Evolutionary conservation across 768 basidiomycete genomes (phyloP), one percentile per base, ranked within the genome.

Genomic region (Boletus huronensis): DNA sequence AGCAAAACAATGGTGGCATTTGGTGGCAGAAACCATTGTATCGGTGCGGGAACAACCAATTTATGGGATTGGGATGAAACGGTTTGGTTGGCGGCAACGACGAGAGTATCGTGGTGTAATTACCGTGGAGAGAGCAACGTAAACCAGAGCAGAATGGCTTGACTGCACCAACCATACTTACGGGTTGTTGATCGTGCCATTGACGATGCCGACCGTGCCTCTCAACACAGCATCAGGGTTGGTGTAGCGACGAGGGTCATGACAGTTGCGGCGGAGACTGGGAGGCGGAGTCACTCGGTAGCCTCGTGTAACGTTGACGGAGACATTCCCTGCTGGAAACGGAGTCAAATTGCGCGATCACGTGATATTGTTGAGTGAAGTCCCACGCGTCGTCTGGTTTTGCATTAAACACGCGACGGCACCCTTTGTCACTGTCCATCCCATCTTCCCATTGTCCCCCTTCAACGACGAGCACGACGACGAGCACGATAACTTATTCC

Each of bases 231-330:
- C 14, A 1, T 17, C 32, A 43, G 42, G 57, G 53, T 43, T 14
- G 41, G 47, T 29, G 53, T 60, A 34, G 29, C 48, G 31, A 48
- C 50, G 48, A 35, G 42, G 16, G 32, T 48, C 2, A 2, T 46
- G 35, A 42, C 43, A 36, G 57, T 6, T 29, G 35, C 35, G 47
- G 14, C 13, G 14, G 43, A 57, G 9, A n/a, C 19, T 29, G 32
- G n/a, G n/a, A n/a, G n/a, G n/a, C n/a, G n/a, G n/a, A n/a, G n/a
- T n/a, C n/a, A 16, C 42, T 51, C 45, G 56, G 55, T 71, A 70
- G 64, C 68, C 68, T 70, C 68, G 70, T 70, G 68, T 69, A 68
- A 60, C 66, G 65, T 58, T 53, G 68, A 68, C 61, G 64, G 68
- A 21, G 63, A 50, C 44, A 21, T 44, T n/a, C 7, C 10, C 1